phyloP scores from a whole-genome alignment of 306 rosid species.

The Pterocarpus santalinus region DNA sequence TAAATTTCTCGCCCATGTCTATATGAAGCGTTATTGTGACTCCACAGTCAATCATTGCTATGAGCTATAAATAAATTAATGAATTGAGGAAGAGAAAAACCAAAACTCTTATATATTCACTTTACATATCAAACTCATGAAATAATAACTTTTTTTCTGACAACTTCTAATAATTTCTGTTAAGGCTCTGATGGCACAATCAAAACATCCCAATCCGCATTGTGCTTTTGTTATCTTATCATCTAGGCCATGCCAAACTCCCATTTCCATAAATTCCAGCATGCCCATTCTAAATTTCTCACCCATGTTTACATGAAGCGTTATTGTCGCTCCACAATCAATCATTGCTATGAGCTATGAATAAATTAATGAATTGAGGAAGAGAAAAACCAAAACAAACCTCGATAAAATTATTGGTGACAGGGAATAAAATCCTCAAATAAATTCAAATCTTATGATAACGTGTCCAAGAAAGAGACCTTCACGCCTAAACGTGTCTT shows the following conservation, averaged over 20 bases:
- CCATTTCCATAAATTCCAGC: background rate
- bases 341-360: constrained; percentile 30
- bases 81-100: too few species aligned
- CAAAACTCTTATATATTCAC: too few species aligned
- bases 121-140: background rate
- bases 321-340: constrained; percentile 31
- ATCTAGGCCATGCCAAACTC: constrained; percentile 4
- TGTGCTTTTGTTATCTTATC: background rate
- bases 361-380: background rate
- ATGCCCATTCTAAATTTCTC: background rate
- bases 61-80: background rate
- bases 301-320: background rate
- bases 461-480: constrained; percentile 32
- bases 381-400: background rate
- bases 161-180: background rate
- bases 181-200: constrained; percentile 3
- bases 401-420: constrained; percentile 2
- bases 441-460: background rate
- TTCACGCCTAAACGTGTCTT: constrained; percentile 15
- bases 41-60: constrained; percentile 44
- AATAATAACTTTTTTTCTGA: too few species aligned
- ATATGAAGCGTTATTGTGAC: constrained; percentile 5
- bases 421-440: background rate
- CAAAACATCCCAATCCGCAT: background rate
- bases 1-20: background rate